These are phyloP conservation scores for Adansonia digitata DNA, from an alignment of 345 rosid species.

Conservation along the genomic window DNA sequence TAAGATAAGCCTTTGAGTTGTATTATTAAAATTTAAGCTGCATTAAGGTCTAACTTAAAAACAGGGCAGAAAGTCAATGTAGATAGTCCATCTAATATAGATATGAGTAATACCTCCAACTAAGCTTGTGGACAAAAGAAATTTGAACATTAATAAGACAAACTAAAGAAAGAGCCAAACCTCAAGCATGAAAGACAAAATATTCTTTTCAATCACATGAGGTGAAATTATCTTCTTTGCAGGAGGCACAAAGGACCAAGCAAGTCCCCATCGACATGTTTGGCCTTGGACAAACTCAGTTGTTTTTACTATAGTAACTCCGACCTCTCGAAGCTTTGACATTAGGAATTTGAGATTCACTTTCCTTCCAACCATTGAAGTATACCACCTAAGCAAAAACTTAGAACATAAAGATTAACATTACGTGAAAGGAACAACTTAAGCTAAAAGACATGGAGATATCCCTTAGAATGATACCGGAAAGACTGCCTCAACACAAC, in stretches of 20 bases:
- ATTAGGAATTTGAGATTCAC: constrained; percentile 60
- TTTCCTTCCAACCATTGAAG: constrained; percentile 92
- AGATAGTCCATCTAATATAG: not conserved
- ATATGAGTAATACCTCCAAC: not conserved
- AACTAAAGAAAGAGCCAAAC: constrained; percentile 29
- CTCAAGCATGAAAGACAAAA: constrained; percentile 73
- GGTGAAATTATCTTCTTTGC: constrained; percentile 49
- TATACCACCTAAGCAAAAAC: constrained; percentile 62
- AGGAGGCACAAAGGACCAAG: constrained; percentile 81
- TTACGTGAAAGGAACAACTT: not conserved
- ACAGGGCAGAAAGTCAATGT: not conserved
- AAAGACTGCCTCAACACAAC: constrained; percentile 51
- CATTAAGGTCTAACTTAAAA: constrained; percentile 1
- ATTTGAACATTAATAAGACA: not conserved
- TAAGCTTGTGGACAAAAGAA: not conserved
- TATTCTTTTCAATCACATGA: constrained; percentile 38
- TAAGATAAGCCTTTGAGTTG: not conserved
- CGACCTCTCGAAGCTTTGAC: constrained; percentile 65
- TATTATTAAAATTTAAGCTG: not conserved
- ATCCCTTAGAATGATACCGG: constrained; percentile 32
- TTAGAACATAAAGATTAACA: constrained; percentile 1
- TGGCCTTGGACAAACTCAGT: constrained; percentile 90
- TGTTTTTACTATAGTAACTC: constrained; percentile 74
- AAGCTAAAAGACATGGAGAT: not conserved
- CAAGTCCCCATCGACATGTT: constrained; percentile 91